Evolutionary conservation across 768 basidiomycete species (phyloP), one percentile per base, ranked within the genome.

Genomic region (Cyclocybe aegerita): DNA sequence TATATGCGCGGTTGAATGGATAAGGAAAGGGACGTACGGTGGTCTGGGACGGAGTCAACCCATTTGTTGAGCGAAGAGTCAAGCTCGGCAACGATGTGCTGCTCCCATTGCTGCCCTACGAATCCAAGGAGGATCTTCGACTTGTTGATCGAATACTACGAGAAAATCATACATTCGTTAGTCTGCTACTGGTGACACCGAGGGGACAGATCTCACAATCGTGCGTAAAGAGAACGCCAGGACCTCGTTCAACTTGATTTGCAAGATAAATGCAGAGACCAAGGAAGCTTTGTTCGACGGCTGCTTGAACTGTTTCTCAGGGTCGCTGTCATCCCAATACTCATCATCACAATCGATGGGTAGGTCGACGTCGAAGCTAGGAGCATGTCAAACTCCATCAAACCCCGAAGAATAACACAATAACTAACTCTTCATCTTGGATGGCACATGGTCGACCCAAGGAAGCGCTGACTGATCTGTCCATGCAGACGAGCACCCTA

Each of bases 121-220:
- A 83, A 80, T 10, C 86, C 86, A 4, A 88, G 73, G 1, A 81
- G 64, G 7, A 82, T 67, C 59, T 86, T 86, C 0, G 82, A 82
- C 59, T 86, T 88, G 62, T 87, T 89, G 57, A 90, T 88, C n/a
- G 90, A 85, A 63, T 93, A 94, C 89, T 90, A n/a, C n/a, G n/a
- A n/a, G n/a, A n/a, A n/a, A n/a, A n/a, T n/a, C n/a, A n/a, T n/a
- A n/a, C n/a, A n/a, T n/a, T n/a, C n/a, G n/a, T n/a, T n/a, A n/a
- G n/a, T n/a, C n/a, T n/a, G n/a, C n/a, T n/a, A n/a, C n/a, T n/a
- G n/a, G n/a, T 5, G 12, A 15, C 9, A 35, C 12, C 17, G 41
- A 16, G n/a, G n/a, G 9, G 33, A 37, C 34, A 12, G 2, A 23
- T 67, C 82, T 52, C 60, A 83, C 84, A 41, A 89, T 80, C 0